Conservation (phyloP, 306 rosid species). For the Oxytropis ochrocephala region DNA sequence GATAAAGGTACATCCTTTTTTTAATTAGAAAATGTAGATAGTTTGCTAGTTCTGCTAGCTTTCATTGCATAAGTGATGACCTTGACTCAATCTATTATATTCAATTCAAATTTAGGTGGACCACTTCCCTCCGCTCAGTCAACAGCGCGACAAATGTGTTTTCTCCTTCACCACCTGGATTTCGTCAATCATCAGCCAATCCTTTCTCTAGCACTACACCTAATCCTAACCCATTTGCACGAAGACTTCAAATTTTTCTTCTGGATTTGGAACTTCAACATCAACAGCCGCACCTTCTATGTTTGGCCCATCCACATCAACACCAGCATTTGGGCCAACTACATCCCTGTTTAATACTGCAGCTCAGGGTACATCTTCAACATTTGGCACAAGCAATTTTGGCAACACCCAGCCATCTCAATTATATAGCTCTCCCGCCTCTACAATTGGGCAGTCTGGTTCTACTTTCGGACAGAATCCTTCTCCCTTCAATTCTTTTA, state of each 20-base stretch:
- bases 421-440: slow-evolving; percentile 44
- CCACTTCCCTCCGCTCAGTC: slow-evolving; percentile 59
- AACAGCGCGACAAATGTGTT: slow-evolving; percentile 50
- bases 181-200: slow-evolving; percentile 61
- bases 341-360: slow-evolving; percentile 43
- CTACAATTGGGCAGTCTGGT: slow-evolving; percentile 44
- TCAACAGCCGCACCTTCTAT: slow-evolving; percentile 26
- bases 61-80: background rate
- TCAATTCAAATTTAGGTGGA: slow-evolving; percentile 59
- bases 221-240: slow-evolving; percentile 60
- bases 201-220: slow-evolving; percentile 52
- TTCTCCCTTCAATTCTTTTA: slow-evolving; percentile 36
- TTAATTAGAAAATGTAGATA: background rate
- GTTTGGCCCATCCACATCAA: slow-evolving; percentile 44
- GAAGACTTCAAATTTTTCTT: slow-evolving; percentile 48
- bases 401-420: slow-evolving; percentile 49
- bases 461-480: slow-evolving; percentile 48
- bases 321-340: slow-evolving; percentile 33
- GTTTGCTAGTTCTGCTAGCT: background rate
- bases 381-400: slow-evolving; percentile 48
- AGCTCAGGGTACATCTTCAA: slow-evolving; percentile 39
- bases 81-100: slow-evolving; percentile 1
- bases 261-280: slow-evolving; percentile 49
- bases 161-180: slow-evolving; percentile 43
- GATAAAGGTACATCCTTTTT: slow-evolving; percentile 56